These are phyloP conservation scores for Solanum hybrid DNA, from an alignment of 305 asterid genomes.

Conservation along the genomic window DNA sequence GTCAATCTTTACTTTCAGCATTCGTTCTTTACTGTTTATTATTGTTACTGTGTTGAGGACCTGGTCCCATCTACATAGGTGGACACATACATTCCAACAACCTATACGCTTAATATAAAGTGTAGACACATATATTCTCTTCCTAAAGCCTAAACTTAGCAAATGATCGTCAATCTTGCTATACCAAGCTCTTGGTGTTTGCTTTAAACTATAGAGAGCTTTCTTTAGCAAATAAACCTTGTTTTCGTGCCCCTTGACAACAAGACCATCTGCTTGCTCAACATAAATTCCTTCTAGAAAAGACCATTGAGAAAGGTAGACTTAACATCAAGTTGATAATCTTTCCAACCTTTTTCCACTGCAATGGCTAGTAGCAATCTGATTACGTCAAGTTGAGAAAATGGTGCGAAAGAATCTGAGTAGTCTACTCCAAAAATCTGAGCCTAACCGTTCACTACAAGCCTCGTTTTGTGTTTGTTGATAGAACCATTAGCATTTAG, in stretches of 20 bases:
- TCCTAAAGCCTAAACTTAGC: background rate
- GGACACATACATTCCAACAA: too few species aligned
- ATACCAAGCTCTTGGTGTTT: background rate
- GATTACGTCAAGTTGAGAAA: background rate
- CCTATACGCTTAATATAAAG: background rate
- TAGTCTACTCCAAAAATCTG: background rate
- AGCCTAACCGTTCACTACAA: background rate
- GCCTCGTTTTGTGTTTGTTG: background rate
- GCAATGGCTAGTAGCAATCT: background rate
- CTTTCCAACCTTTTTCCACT: too few species aligned
- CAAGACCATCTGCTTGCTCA: background rate
- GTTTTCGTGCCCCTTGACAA: background rate
- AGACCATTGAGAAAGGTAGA: background rate
- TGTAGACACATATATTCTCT: background rate
- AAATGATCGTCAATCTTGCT: background rate
- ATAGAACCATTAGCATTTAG: background rate
- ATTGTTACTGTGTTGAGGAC: too few species aligned
- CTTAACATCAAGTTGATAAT: background rate
- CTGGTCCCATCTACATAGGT: too few species aligned
- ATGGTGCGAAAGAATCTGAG: background rate
- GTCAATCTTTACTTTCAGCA: too few species aligned
- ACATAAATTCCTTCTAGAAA: background rate
- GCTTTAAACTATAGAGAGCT: background rate
- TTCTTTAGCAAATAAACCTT: background rate
- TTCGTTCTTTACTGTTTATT: too few species aligned